Base-by-base conservation (phyloP, 805 yeast genomes). In the Sugiyamaella floridensis region DNA sequence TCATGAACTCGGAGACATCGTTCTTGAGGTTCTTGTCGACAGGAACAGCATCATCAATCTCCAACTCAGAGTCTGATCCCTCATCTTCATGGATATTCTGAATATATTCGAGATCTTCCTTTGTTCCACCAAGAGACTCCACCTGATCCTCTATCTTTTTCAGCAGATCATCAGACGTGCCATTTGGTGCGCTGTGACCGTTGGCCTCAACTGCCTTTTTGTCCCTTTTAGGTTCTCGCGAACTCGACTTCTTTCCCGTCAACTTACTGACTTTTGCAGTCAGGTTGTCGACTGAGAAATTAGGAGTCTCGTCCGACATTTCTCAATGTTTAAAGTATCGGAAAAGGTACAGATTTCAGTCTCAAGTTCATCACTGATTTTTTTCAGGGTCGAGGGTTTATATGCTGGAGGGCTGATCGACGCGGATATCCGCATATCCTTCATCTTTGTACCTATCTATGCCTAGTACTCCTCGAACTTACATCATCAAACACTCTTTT, bases 121-220 rank as follows among this genome's bases (percentile, higher is more conserved):
- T 93, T 14, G 88, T 77, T 18, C 97, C 98, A 34, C 97, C 97
- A 28, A 90, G 70, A 19, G 46, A 43, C 47, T 55, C 59, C 28
- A 59, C 43, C 37, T 32, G 37, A 32, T 32, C 37, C 9, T 32
- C 37, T 14, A 32, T 32, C 37, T 10, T 11, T 14, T 8, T 32
- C 8, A 32, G 12, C 37, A 32, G 37, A 45, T 32, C 48, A 29
- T 15, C 26, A 22, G 26, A 22, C 6, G 26, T 22, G 26, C 26
- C 26, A 22, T 22, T 22, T 4, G 26, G 26, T 4, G 26, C 26
- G 26, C 26, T 22, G 26, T 22, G 6, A 6, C 48, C 52, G 37
- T 32, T 32, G n/a, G 37, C n/a, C 42, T 55, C 28, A 16, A 29
- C 40, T 1, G n/a, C 22, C 46, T 11, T 32, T 28, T 15, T 47